A percentile compares a stretch with the other conserved stretches of the same genome.
Conservation (phyloP, 1,284 basidiomycete species). For the Testicularia cyperi region DNA sequence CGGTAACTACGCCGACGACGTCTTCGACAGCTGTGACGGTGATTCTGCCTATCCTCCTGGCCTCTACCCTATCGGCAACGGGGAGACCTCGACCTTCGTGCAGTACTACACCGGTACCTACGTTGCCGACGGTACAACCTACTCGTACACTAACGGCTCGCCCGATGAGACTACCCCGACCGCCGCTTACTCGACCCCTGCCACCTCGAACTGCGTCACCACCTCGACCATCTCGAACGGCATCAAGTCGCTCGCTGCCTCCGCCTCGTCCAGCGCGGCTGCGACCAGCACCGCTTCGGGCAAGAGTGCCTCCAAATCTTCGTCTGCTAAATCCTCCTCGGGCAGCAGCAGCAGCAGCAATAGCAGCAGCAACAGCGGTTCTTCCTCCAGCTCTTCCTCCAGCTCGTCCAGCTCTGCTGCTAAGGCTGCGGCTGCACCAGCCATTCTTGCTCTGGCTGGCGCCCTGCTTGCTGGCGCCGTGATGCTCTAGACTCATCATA, state of each 20-base stretch:
- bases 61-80: constrained; percentile 45
- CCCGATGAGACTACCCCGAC: constrained; percentile 46
- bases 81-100: constrained; percentile 53
- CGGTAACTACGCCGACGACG: constrained; percentile 50
- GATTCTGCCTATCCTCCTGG: constrained; percentile 60
- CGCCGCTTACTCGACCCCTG: constrained; percentile 55
- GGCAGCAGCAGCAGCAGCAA: constrained; percentile 1
- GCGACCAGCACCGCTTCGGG: constrained; percentile 1
- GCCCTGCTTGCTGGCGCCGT: constrained; percentile 35
- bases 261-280: background rate
- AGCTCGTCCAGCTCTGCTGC: constrained; percentile 13
- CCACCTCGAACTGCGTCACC: constrained; percentile 50
- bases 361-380: constrained; percentile 1
- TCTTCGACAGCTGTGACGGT: constrained; percentile 58
- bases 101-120: constrained; percentile 54
- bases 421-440: constrained; percentile 9
- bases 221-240: constrained; percentile 48
- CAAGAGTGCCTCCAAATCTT: constrained; percentile 6
- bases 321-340: constrained; percentile 5
- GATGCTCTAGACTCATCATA: constrained; percentile 36
- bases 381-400: background rate
- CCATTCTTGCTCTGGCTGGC: constrained; percentile 12
- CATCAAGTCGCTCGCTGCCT: constrained; percentile 40
- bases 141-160: constrained; percentile 55
- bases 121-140: constrained; percentile 24